Base-by-base conservation (phyloP, 129 eudicot genomes). In the Flaveria robusta region DNA sequence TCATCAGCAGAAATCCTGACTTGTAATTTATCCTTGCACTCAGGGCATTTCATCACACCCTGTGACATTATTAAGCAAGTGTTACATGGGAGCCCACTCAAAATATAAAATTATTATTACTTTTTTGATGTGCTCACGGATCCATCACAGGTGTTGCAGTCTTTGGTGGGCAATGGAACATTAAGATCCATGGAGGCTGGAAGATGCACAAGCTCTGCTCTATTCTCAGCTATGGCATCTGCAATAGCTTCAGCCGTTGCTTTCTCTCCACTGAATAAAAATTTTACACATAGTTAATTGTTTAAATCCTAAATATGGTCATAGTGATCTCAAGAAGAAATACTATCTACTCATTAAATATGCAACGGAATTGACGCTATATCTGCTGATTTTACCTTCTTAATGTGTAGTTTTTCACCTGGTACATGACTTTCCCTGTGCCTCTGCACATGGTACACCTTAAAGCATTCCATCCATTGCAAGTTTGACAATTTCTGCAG, bases 381-480 rank as follows among this genome's bases (percentile, higher is more conserved):
- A 15, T 55, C 16, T 4, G 62, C 66, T 19, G n/a, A 64, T 42
- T 74, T 16, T 74, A 93, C 98, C 98, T 84, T 83, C 85, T 91
- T 77, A 91, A 84, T 70, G 86, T 72, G 83, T 85, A 88, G 68
- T 79, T 79, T 79, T 93, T 93, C 84, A 93, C 97, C 79, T 86
- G 97, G 82, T 87, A 93, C 74, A 74, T 89, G 87, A 93, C 98
- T 74, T 71, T 87, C 70, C 98, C 98, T 45, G 91, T 83, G 71
- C 98, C 98, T 87, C 52, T 84, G 83, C 98, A 93, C 98, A 87
- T 78, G n/a, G 98, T 93, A 68, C 98, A 93, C 51, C 85, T 89
- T 77, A 93, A 66, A 19, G 97, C 98, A 71, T 89, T 88, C 98
- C 97, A 93, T 62, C 98, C 98, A 59, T 71, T 83, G 87, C 98